Conservation (phyloP, 495 filamentous ascomycete species). For the Neurospora sp. region DNA sequence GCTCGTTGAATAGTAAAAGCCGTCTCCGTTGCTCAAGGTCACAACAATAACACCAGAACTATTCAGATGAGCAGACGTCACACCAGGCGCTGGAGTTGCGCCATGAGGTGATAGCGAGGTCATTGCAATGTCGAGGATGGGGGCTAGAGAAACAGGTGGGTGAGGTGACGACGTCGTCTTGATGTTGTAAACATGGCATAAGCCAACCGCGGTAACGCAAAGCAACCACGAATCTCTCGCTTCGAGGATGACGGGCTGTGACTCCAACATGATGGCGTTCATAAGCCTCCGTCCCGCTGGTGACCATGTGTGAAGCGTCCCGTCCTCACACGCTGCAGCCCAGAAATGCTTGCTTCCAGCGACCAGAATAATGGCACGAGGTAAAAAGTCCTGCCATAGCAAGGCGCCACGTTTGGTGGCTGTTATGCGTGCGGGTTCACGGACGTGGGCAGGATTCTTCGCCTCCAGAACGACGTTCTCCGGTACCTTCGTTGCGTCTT, state of each 20-base stretch:
- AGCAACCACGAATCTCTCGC: slow-evolving; percentile 81
- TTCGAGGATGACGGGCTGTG: slow-evolving; percentile 88
- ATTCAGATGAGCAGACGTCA: slow-evolving; percentile 86
- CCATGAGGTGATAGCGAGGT: slow-evolving; percentile 54
- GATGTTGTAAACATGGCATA: slow-evolving; percentile 91
- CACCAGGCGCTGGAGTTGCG: slow-evolving; percentile 60
- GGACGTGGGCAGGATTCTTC: slow-evolving; percentile 45
- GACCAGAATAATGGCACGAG: slow-evolving; percentile 68
- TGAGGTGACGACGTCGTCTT: slow-evolving; percentile 75
- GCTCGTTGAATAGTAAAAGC: slow-evolving; percentile 70
- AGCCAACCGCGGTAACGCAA: slow-evolving; percentile 76
- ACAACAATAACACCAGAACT: slow-evolving; percentile 73
- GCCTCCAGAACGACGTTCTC: slow-evolving; percentile 46
- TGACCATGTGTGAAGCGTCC: slow-evolving; percentile 86
- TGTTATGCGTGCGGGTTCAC: slow-evolving; percentile 74
- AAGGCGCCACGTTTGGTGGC: slow-evolving; percentile 72
- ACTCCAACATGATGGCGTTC: slow-evolving; percentile 76
- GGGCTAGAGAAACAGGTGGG: slow-evolving; percentile 81
- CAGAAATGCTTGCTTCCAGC: slow-evolving; percentile 87
- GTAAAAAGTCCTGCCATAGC: slow-evolving; percentile 90
- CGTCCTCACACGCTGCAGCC: slow-evolving; percentile 89
- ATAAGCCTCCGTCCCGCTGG: slow-evolving; percentile 82
- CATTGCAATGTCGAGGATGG: slow-evolving; percentile 75
- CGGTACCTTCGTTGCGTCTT: slow-evolving; percentile 50
- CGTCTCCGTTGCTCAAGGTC: slow-evolving; percentile 84